phyloP scores from a whole-genome alignment of 2,329 filamentous ascomycete genomes.

The Arthrinium phaeospermum region DNA sequence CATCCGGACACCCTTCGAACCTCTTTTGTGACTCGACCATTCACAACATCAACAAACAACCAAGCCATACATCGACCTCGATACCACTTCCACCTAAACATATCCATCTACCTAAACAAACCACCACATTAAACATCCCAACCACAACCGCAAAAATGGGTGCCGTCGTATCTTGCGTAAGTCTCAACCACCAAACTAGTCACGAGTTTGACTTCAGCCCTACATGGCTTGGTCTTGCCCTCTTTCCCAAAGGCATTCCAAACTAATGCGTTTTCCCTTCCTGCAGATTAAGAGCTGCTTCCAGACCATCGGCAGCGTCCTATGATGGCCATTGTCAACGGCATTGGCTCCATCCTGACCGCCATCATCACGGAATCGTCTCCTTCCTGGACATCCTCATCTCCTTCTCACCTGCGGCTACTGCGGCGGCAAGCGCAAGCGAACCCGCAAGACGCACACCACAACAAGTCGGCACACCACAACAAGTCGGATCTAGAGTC shows the following conservation, averaged over 20 bases:
- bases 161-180: slow-evolving; percentile 83
- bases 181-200: slow-evolving; percentile 40
- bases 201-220: not conserved
- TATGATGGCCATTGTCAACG: slow-evolving; percentile 74
- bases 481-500: slow-evolving; percentile 41
- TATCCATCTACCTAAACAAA: slow-evolving; percentile 11
- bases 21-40: not conserved
- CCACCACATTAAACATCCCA: slow-evolving; percentile 22
- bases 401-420: slow-evolving; percentile 65
- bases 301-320: slow-evolving; percentile 67
- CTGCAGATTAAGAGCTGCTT: slow-evolving; percentile 63
- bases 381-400: slow-evolving; percentile 70
- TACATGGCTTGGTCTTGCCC: not conserved
- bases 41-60: slow-evolving; percentile 8
- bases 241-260: not conserved
- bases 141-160: slow-evolving; percentile 66
- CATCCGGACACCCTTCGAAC: not conserved
- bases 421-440: slow-evolving; percentile 38
- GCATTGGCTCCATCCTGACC: slow-evolving; percentile 67
- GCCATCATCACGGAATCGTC: slow-evolving; percentile 73
- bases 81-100: not conserved
- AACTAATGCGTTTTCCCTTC: slow-evolving; percentile 31
- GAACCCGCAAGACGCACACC: slow-evolving; percentile 31
- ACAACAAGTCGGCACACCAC: slow-evolving; percentile 43
- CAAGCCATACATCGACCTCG: not conserved